Base-by-base conservation (phyloP, 768 basidiomycete genomes). In the Pleurotus citrinopileatus region DNA sequence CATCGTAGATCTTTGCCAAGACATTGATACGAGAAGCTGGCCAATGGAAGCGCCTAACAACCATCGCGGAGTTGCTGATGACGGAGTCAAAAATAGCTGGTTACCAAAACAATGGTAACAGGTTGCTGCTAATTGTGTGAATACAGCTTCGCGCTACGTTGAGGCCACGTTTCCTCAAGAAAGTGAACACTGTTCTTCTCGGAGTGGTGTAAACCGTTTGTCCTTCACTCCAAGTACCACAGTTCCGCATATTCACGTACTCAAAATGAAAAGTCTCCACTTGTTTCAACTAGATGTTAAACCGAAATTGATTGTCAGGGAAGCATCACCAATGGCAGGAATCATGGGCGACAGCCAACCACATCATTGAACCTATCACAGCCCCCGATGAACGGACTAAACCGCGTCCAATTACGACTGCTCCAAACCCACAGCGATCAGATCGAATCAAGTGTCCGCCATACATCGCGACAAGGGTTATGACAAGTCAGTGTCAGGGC, bases 1-100 rank as follows among this genome's bases (percentile, higher is more conserved):
- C 25, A 27, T 47, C 13, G 34, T 22, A 34, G 48, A 51, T 51
- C 48, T n/a, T 12, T 51, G 48, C 32, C 48, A 51, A 51, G 48
- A 3, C 29, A 2, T 15, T 47, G 45, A 47, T 47, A n/a, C 15
- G 45, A 27, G 27, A 15, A 26, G 45, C 25, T 47, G 45, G 12
- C 13, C 15, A 47, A 13, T n/a, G 13, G 29, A 13, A 13, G 7
- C 29, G 13, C 13, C 6, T 19, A 40, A 40, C 38, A 40, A n/a
- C 38, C 10, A 7, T 40, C 38, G 38, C 38, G 38, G 17, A 19
- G 17, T 12, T 40, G 10, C 38, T 40, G n/a, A n/a, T n/a, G 32
- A 42, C 40, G 40, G 40, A 42, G n/a, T 42, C 40, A 42, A 42
- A 42, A 25, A 25, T 44, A 9, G 43, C 8, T 12, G 19, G 43